phyloP scores from a whole-genome alignment of 176 grass and related monocot species.

The Alopecurus myosuroides region DNA sequence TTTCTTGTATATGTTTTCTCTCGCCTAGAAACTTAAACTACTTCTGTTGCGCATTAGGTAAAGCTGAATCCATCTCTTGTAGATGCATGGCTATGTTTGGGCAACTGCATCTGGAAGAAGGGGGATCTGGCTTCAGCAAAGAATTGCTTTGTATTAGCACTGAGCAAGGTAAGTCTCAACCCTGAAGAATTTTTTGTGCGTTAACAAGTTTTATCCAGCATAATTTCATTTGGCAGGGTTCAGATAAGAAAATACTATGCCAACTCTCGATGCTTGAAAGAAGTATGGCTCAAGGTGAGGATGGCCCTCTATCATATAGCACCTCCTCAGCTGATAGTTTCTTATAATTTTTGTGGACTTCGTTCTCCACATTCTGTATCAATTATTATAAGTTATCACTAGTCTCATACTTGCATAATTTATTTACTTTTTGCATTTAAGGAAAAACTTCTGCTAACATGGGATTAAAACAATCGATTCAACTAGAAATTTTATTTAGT shows the following conservation, averaged over 20 bases:
- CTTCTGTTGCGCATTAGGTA: constrained; percentile 60
- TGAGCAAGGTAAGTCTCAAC: constrained; percentile 70
- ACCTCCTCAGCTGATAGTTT: neutral
- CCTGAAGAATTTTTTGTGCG: constrained; percentile 7
- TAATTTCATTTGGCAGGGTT: constrained; percentile 58
- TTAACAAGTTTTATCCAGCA: constrained; percentile 14
- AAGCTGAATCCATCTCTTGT: constrained; percentile 97
- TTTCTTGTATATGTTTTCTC: constrained; percentile 20
- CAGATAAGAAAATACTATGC: constrained; percentile 81
- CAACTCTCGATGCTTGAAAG: constrained; percentile 98
- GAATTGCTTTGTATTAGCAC: constrained; percentile 74
- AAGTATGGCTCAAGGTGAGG: constrained; percentile 89
- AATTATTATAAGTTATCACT: neutral
- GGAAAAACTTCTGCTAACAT: neutral
- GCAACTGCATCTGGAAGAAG: constrained; percentile 99
- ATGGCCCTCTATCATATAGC: constrained; percentile 15
- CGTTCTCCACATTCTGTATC: neutral
- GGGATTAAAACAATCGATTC: neutral
- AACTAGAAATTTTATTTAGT: neutral
- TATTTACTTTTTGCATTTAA: neutral
- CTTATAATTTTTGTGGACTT: neutral
- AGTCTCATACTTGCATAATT: neutral
- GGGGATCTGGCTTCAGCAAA: constrained; percentile 84
- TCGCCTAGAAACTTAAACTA: constrained; percentile 9
- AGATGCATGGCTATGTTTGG: constrained; percentile 89